Conservation (phyloP, 805 yeast species). For the Scheffersomyces lignosus region DNA sequence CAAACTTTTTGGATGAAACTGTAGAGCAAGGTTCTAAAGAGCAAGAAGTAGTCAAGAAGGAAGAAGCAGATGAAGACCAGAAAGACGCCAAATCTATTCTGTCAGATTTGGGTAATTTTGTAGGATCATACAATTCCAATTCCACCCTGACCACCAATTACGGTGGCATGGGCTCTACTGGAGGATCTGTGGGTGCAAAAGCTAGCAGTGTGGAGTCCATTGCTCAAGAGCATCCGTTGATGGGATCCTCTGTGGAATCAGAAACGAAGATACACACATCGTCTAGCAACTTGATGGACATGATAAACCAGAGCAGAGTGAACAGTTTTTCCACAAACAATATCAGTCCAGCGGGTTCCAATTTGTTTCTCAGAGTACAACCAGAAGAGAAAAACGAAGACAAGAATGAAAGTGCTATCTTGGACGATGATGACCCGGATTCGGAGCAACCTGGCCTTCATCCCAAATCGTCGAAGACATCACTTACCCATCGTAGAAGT, state of each 20-base stretch:
- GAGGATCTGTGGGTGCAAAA: not conserved
- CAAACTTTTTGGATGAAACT: conserved; percentile 7
- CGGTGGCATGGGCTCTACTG: conserved; percentile 22
- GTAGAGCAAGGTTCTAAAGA: conserved; percentile 2
- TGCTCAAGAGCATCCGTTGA: not conserved
- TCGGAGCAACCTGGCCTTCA: not conserved
- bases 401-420: conserved; percentile 22
- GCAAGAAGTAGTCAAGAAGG: conserved; percentile 2
- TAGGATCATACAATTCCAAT: conserved; percentile 42
- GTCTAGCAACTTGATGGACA: conserved; percentile 18
- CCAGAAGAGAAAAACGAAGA: not conserved
- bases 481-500: not conserved
- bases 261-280: not conserved
- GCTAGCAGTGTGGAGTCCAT: conserved; percentile 9
- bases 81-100: conserved; percentile 28
- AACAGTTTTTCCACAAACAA: conserved; percentile 12
- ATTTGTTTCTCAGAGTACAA: not conserved
- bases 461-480: not conserved
- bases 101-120: conserved; percentile 40
- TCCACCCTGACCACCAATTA: conserved; percentile 42
- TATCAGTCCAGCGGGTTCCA: conserved; percentile 1
- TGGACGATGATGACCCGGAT: conserved; percentile 21
- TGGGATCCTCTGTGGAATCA: not conserved
- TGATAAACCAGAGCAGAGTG: conserved; percentile 20
- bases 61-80: conserved; percentile 8